Conservation (phyloP, 106 monocot species). For the Dactylorhiza incarnata region DNA sequence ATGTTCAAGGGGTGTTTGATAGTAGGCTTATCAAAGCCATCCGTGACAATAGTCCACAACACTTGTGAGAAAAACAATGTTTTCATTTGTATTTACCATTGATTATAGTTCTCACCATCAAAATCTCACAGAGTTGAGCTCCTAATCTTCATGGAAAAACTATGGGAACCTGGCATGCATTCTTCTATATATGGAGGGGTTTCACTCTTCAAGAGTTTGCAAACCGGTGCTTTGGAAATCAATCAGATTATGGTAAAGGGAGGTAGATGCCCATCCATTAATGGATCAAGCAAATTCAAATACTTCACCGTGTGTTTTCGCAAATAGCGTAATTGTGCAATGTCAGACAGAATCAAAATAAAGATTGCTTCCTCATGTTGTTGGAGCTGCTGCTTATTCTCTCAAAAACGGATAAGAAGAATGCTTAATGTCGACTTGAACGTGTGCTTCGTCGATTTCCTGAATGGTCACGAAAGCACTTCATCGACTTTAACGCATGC, state of each 20-base stretch:
- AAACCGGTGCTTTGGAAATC: conserved; percentile 76
- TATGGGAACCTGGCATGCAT: conserved; percentile 77
- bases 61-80: too few species aligned
- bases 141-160: too few species aligned
- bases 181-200: conserved; percentile 93
- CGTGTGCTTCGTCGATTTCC: too few species aligned
- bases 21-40: too few species aligned
- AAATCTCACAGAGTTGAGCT: too few species aligned
- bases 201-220: conserved; percentile 85
- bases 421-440: too few species aligned
- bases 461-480: too few species aligned
- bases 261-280: conserved; percentile 93
- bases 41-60: too few species aligned
- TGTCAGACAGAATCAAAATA: background rate
- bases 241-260: conserved; percentile 80
- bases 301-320: conserved; percentile 87
- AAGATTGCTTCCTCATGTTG: conserved; percentile 65
- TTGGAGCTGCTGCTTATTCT: conserved; percentile 86
- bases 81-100: too few species aligned
- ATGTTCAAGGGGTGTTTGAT: too few species aligned
- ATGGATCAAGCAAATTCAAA: conserved; percentile 62
- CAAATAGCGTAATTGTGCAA: conserved; percentile 64
- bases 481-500: too few species aligned
- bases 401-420: conserved; percentile 87
- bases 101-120: too few species aligned